These are phyloP conservation scores for Haplosporangium sp. DNA, from an alignment of 371 early-diverging fungal genomes.

Conservation along the genomic window DNA sequence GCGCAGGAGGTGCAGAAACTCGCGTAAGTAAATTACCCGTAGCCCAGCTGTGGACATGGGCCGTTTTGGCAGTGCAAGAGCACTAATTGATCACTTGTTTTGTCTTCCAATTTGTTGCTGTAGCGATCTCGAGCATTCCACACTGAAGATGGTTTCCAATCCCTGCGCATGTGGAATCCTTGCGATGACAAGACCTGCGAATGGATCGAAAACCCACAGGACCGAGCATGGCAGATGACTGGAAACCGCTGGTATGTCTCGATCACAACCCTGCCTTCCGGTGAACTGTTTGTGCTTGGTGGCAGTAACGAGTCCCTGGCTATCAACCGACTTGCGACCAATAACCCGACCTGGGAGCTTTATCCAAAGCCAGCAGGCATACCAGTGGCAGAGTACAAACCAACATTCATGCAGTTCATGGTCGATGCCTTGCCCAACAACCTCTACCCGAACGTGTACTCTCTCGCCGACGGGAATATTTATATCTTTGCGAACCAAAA, in stretches of 20 bases:
- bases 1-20: conserved; percentile 65
- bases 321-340: conserved; percentile 59
- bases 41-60: neutral
- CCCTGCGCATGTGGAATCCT: conserved; percentile 63
- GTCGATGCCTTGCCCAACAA: conserved; percentile 25
- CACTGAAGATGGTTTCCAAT: conserved; percentile 33
- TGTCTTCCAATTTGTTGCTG: neutral
- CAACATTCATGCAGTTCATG: conserved; percentile 28
- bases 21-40: conserved; percentile 12
- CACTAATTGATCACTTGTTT: neutral
- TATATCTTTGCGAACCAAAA: conserved; percentile 66
- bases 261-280: conserved; percentile 63
- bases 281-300: conserved; percentile 64
- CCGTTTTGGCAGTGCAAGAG: neutral
- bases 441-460: conserved; percentile 63
- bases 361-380: conserved; percentile 22
- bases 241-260: conserved; percentile 67
- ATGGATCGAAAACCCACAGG: conserved; percentile 52
- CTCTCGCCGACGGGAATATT: conserved; percentile 64
- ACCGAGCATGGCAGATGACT: conserved; percentile 27
- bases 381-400: conserved; percentile 17
- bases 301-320: conserved; percentile 61
- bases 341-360: conserved; percentile 56
- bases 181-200: conserved; percentile 59
- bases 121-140: conserved; percentile 14